Percentiles rank a stretch among this genome's conserved stretches.
These are phyloP conservation scores for Priceomyces melissophilus DNA, from an alignment of 805 yeast species.

Conservation along the genomic window DNA sequence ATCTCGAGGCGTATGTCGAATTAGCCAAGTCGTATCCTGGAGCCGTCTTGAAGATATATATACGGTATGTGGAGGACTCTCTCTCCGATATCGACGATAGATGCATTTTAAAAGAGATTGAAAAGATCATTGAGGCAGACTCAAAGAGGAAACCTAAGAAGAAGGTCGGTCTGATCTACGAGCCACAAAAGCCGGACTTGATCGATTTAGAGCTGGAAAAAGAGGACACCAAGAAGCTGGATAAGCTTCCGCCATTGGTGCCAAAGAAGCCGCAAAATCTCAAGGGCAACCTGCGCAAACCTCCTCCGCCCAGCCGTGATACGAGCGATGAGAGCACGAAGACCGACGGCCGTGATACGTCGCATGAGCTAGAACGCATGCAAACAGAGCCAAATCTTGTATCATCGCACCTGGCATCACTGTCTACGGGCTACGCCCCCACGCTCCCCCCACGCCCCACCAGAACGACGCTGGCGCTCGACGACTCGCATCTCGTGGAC, in stretches of 20 bases:
- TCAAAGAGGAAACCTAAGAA: conserved; percentile 7
- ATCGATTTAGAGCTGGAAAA: background rate
- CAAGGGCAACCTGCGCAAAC: conserved; percentile 30
- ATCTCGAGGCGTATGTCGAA: conserved; percentile 83
- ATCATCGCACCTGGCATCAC: background rate
- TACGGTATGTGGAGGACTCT: conserved; percentile 71
- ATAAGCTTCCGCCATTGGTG: conserved; percentile 38
- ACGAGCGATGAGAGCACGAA: background rate
- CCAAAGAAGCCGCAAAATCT: conserved; percentile 47
- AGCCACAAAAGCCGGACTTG: background rate
- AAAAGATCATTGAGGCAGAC: conserved; percentile 15
- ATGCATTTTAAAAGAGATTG: conserved; percentile 29
- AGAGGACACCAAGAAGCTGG: background rate
- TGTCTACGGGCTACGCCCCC: background rate
- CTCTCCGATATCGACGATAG: conserved; percentile 53
- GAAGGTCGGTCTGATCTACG: too few species aligned
- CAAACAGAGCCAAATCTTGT: conserved; percentile 4
- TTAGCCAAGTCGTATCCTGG: conserved; percentile 60
- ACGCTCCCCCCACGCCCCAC: conserved; percentile 1
- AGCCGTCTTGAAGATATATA: conserved; percentile 70
- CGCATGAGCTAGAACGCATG: background rate
- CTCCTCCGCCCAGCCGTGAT: conserved; percentile 32
- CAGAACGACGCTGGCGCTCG: too few species aligned
- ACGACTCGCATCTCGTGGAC: conserved; percentile 12
- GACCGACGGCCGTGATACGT: background rate